A percentile compares a stretch with the other conserved stretches of the same genome.
Conservation (phyloP, 2,329 filamentous ascomycete species). For the Colletotrichum euphorbiae region DNA sequence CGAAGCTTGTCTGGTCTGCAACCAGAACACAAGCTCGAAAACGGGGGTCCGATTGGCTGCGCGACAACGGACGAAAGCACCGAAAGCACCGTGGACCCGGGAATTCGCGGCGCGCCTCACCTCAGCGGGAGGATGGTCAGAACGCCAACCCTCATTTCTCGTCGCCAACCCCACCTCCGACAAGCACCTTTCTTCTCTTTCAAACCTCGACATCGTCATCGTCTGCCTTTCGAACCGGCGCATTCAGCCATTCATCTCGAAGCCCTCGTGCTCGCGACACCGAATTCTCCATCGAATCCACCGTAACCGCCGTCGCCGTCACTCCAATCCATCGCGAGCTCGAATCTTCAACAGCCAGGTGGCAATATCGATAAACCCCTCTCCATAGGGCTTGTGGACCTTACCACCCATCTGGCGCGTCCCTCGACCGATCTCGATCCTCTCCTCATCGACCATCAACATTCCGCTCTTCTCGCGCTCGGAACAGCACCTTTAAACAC, state of each 20-base stretch:
- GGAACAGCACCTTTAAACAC: constrained; percentile 82
- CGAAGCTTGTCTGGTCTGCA: constrained; percentile 35
- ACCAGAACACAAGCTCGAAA: constrained; percentile 37
- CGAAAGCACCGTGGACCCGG: constrained; percentile 29
- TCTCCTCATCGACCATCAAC: constrained; percentile 7
- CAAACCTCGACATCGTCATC: background rate
- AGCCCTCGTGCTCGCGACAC: constrained; percentile 13
- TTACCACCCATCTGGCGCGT: background rate
- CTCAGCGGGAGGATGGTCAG: background rate
- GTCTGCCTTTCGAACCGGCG: background rate
- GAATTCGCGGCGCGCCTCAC: constrained; percentile 29
- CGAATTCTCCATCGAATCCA: background rate
- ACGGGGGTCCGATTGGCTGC: constrained; percentile 26
- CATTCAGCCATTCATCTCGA: constrained; percentile 4
- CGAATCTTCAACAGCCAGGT: constrained; percentile 24
- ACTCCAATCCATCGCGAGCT: background rate
- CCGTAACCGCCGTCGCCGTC: too few species aligned
- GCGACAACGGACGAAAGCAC: constrained; percentile 22
- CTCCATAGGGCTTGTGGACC: constrained; percentile 7
- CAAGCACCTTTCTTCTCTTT: background rate
- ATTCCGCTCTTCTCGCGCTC: constrained; percentile 49
- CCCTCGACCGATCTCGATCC: constrained; percentile 21
- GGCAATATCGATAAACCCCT: constrained; percentile 29
- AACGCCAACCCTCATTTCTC: constrained; percentile 28
- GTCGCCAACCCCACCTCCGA: constrained; percentile 15